Base-by-base conservation (phyloP, 306 rosid species). In the Cajanus cajan region DNA sequence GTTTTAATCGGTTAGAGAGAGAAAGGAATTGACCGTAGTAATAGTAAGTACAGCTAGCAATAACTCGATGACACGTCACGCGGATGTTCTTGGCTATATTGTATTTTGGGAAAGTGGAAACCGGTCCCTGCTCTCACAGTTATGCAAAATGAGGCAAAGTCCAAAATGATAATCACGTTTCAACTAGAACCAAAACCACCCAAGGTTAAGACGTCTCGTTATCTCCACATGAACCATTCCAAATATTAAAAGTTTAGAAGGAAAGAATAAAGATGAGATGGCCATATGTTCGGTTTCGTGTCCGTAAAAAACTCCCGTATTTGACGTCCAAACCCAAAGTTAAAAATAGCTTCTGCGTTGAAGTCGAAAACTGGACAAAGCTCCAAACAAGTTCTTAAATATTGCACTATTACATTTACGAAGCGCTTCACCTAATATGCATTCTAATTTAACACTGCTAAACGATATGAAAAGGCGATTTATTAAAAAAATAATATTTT, bases 201-300 rank as follows among this genome's bases (percentile, higher is more conserved):
- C 6, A 8, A 3, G 45, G 67, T 34, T 33, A 41, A 71, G 79
- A 14, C 63, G 73, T 82, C 68, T 44, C 43, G 11, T 66, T 73
- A 7, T 78, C 6, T 44, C 7, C 5, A 25, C 43, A 66, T 41
- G 31, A 45, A 67, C 58, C 36, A 63, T n/a, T 44, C 18, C 21
- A 57, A 75, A 9, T n/a, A 19, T 33, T 33, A 33, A 14, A 21
- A 21, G 10, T 55, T 55, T 4, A 28, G 10, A 58, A 10, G 7
- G 31, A 24, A n/a, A 4, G 64, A 25, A 55, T 55, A 4, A 55
- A 22, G 8, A 57, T 57, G 37, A 59, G 19, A 59, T 13, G 39
- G 11, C 34, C 1, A 28, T 28, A 28, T 1, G 31, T 40, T 40
- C 7, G 7, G 5, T 36, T 36, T 36, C 39, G 7, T 0, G 6